phyloP scores from a whole-genome alignment of 1,139 yeast genomes.

The Magnusiomyces paraingens region DNA sequence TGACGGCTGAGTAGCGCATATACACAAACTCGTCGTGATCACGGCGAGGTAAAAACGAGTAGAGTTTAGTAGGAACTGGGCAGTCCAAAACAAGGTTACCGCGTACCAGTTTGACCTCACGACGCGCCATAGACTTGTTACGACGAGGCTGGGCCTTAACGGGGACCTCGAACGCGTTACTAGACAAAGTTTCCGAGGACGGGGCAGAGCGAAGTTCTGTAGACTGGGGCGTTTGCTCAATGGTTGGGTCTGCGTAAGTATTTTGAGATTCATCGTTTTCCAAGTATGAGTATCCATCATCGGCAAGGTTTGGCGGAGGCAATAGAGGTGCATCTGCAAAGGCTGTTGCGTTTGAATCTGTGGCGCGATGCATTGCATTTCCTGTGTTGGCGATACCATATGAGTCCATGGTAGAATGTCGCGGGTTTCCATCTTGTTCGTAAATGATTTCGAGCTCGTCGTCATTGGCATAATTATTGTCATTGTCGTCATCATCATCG shows the following conservation, averaged over 20 bases:
- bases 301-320: conserved; percentile 23
- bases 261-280: conserved; percentile 24
- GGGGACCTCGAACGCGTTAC: conserved; percentile 33
- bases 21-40: conserved; percentile 89
- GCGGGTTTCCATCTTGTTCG: background rate
- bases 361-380: background rate
- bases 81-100: conserved; percentile 86
- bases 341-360: background rate
- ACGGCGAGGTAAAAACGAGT: conserved; percentile 69
- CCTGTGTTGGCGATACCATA: background rate
- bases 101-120: conserved; percentile 60
- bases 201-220: conserved; percentile 22
- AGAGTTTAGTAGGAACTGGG: conserved; percentile 83
- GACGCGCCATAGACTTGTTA: conserved; percentile 49
- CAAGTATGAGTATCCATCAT: conserved; percentile 26
- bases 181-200: conserved; percentile 25
- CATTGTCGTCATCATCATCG: conserved; percentile 6
- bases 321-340: background rate
- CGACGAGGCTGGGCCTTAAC: conserved; percentile 52
- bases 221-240: no score
- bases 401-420: background rate
- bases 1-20: conserved; percentile 93
- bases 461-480: conserved; percentile 20
- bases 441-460: conserved; percentile 6
- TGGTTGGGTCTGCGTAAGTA: background rate